Evolutionary conservation across 2,329 filamentous ascomycete species (phyloP), one percentile per base, ranked within the genome.

Genomic region (Fusarium sp.): DNA sequence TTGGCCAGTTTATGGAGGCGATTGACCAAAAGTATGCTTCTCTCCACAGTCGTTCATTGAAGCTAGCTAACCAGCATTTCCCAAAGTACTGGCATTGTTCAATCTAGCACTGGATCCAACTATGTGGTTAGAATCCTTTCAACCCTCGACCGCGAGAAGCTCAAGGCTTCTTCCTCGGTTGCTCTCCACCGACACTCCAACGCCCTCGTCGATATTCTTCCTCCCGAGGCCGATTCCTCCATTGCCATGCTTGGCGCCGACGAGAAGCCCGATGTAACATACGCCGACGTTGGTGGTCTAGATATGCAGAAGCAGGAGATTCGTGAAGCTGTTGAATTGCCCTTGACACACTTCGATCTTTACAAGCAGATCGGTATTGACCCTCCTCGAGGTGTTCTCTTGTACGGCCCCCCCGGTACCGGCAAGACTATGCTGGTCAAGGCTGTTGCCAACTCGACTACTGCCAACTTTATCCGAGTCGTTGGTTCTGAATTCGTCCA

Each of bases 261-360:
- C 78, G 96, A 99, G 88, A 99, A 98, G 87, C 96, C 96, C 34
- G 96, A 99, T 81, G 93, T 99, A 64, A 97, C 94, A 45, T 99
- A 99, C 77, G 95, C 94, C 68, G 96, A 99, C 81, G 96, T 99
- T 67, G 96, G 96, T 85, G 96, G 96, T 50, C 84, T 98, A 72
- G 96, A 99, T 77, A 99, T 99, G 96, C 96, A 99, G 84, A 99
- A 99, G 86, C 96, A 99, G 84, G 96, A 99, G 82, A 99, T 99
- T 72, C 89, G 96, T 72, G 96, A 99, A 83, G 96, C 96, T 13
- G 96, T 99, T 56, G 96, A 99, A 86, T 86, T 99, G 71, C 96
- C 96, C 34, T 86, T 99, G 75, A 98, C 95, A 68, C 96, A 98
- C 81, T 98, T 98, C 80, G 95, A 98, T 81, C 91, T 98, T 40